These are phyloP conservation scores for Halteria grandinella DNA, from an alignment of 73 alveolate species.

Conservation along the genomic window DNA sequence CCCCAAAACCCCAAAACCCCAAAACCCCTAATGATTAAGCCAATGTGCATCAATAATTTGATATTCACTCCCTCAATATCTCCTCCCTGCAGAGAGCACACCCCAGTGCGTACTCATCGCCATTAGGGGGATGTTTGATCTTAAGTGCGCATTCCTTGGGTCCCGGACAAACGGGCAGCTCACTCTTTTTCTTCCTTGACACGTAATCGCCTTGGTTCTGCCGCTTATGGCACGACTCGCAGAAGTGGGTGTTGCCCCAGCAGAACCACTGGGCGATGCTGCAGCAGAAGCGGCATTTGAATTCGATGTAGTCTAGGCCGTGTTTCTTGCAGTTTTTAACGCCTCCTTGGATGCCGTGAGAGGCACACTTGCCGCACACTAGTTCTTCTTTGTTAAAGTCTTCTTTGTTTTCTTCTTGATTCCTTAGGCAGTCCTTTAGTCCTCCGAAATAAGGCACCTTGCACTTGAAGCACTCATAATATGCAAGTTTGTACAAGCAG, in stretches of 20 bases:
- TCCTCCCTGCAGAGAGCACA: constrained; percentile 84
- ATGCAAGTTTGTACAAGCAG: constrained; percentile 89
- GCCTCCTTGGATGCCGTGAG: constrained; percentile 87
- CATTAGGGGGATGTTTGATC: constrained; percentile 96
- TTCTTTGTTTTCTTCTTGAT: constrained; percentile 60
- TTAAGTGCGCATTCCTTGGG: constrained; percentile 82
- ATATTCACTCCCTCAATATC: not conserved
- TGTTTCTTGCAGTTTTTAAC: constrained; percentile 88
- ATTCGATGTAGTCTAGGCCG: constrained; percentile 93
- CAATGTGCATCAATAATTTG: not conserved
- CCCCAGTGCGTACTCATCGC: constrained; percentile 98
- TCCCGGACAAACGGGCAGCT: constrained; percentile 89
- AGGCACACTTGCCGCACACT: constrained; percentile 95
- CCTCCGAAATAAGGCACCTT: constrained; percentile 98
- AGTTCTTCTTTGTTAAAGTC: constrained; percentile 92
- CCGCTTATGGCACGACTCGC: constrained; percentile 96
- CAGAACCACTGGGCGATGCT: constrained; percentile 97
- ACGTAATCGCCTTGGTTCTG: constrained; percentile 94
- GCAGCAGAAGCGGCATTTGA: constrained; percentile 96
- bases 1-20: constrained; percentile 8
- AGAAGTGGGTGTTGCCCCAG: constrained; percentile 99
- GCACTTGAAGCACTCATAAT: constrained; percentile 96
- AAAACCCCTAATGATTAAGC: constrained; percentile 4
- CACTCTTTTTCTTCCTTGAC: constrained; percentile 77
- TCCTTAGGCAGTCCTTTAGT: constrained; percentile 93